phyloP scores from a whole-genome alignment of 805 yeast species.

The Grigorovia humatica region DNA sequence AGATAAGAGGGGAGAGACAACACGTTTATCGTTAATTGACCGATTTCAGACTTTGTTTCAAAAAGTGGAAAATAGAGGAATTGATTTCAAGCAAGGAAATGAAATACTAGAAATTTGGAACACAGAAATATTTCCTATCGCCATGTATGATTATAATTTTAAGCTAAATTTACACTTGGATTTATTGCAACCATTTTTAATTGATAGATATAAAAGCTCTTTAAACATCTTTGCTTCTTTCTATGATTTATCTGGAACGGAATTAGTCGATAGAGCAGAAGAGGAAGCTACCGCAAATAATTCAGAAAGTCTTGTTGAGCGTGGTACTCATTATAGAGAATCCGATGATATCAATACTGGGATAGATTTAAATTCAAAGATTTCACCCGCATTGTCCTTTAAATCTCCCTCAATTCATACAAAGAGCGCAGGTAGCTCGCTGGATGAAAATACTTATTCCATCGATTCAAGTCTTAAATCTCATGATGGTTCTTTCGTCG shows the following conservation, averaged over 20 bases:
- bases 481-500: constrained; percentile 6
- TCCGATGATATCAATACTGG: not conserved
- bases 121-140: constrained; percentile 11
- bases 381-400: no score
- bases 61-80: not conserved
- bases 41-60: not conserved
- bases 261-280: constrained; percentile 9
- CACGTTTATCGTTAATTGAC: not conserved
- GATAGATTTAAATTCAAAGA: not conserved
- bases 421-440: not conserved
- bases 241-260: constrained; percentile 16
- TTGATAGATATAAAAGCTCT: constrained; percentile 8
- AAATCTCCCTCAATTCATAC: no score
- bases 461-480: constrained; percentile 1
- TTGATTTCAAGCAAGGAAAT: constrained; percentile 4
- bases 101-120: constrained; percentile 13
- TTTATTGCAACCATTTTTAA: constrained; percentile 6
- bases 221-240: constrained; percentile 20
- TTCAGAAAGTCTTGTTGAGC: not conserved
- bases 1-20: constrained; percentile 3
- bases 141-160: constrained; percentile 7
- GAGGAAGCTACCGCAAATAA: not conserved
- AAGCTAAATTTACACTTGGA: constrained; percentile 12
- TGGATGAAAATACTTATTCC: not conserved
- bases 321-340: not conserved